Evolutionary conservation across 2,329 filamentous ascomycete species (phyloP).

Genomic region (Fonsecaea nubica): DNA sequence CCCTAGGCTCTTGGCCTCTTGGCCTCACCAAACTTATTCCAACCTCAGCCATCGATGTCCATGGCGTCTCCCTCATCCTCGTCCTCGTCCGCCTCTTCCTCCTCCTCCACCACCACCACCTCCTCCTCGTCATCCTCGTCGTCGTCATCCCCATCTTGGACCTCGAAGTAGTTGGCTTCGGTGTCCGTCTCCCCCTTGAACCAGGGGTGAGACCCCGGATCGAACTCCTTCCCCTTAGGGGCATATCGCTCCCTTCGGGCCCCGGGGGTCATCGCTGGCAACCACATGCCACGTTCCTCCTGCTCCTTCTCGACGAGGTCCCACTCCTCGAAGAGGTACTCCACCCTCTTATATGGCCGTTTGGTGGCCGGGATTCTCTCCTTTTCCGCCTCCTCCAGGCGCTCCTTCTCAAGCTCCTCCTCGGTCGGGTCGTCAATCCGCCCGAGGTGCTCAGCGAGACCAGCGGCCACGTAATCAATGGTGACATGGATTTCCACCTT

Average conservation of each 20-base stretch:
- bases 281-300: background rate
- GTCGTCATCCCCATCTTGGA: background rate
- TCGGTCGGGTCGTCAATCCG: no score
- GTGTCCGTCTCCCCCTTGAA: background rate
- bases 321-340: background rate
- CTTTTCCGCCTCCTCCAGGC: background rate
- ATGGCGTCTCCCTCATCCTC: background rate
- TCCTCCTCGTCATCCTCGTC: background rate
- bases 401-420: background rate
- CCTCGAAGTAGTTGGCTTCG: background rate
- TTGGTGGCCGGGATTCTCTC: background rate
- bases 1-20: background rate
- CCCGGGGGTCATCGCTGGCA: background rate
- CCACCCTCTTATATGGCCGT: background rate
- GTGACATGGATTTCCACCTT: background rate
- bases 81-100: background rate
- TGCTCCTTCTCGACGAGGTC: background rate
- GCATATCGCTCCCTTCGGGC: background rate
- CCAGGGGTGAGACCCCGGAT: background rate
- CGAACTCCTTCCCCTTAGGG: background rate
- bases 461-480: no score
- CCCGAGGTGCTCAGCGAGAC: no score
- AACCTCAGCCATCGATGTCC: background rate
- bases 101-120: background rate
- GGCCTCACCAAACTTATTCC: background rate